Percentiles rank a stretch among this genome's conserved stretches.
Evolutionary conservation across 2,329 filamentous ascomycete species (phyloP).

Genomic region (Talaromyces marneffei): DNA sequence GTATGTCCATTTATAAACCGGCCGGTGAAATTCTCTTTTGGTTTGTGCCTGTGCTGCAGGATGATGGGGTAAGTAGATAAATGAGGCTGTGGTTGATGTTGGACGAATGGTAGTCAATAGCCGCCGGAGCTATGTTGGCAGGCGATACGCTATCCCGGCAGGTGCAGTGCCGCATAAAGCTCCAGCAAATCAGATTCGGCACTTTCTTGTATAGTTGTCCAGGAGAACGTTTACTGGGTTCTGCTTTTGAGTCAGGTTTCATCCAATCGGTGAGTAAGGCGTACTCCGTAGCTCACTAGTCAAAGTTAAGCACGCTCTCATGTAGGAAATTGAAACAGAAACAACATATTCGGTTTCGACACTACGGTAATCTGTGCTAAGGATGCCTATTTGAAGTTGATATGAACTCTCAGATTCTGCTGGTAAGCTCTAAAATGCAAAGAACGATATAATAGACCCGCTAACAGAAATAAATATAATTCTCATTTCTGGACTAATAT

Average conservation of each 20-base stretch:
- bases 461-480: not conserved
- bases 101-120: not conserved
- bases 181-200: not conserved
- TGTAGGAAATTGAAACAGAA: not conserved
- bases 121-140: not conserved
- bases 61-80: not conserved
- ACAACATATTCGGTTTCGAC: not conserved
- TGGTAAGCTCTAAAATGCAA: not conserved
- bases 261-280: not conserved
- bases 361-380: not conserved
- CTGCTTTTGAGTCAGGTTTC: not conserved
- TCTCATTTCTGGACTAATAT: not conserved
- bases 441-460: not conserved
- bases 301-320: not conserved
- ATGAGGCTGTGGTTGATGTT: not conserved
- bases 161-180: not conserved
- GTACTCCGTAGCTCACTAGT: not conserved
- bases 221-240: not conserved
- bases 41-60: not conserved
- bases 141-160: not conserved
- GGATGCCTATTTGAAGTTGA: not conserved
- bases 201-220: not conserved
- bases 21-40: not conserved
- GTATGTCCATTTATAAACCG: not conserved
- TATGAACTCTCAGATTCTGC: not conserved